These are phyloP conservation scores for Xylariaceae sp. DNA, from an alignment of 2,329 filamentous ascomycete genomes.

Conservation along the genomic window DNA sequence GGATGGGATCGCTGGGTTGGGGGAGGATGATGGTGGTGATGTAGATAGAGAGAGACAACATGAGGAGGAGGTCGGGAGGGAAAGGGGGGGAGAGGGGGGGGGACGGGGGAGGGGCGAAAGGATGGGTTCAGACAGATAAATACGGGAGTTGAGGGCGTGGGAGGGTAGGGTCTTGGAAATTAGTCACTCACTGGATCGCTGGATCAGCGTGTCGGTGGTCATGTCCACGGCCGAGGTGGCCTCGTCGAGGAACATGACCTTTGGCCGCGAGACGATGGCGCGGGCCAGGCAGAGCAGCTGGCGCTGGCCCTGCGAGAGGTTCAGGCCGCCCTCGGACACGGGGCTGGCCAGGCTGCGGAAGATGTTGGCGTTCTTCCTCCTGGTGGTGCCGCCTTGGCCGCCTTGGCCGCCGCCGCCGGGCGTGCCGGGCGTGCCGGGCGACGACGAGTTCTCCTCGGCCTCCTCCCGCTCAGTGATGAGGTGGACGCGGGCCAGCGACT, in stretches of 20 bases:
- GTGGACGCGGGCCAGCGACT: constrained; percentile 64
- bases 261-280: constrained; percentile 63
- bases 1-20: no score
- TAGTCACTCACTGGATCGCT: no score
- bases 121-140: no score
- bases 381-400: no score
- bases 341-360: constrained; percentile 55
- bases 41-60: no score
- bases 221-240: constrained; percentile 74
- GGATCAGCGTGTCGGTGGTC: constrained; percentile 66
- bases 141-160: no score
- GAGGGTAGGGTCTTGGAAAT: no score
- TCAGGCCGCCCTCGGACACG: constrained; percentile 65
- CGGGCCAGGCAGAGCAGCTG: constrained; percentile 69
- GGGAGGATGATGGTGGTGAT: no score
- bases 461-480: constrained; percentile 41
- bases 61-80: no score
- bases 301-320: constrained; percentile 68
- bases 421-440: constrained; percentile 28
- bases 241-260: constrained; percentile 75
- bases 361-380: constrained; percentile 54
- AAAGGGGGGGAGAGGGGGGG: no score
- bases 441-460: constrained; percentile 22
- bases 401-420: constrained; percentile 21
- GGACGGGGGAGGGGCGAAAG: no score